Base-by-base conservation (phyloP, 1,284 basidiomycete genomes). In the Ceratobasidium sp. region DNA sequence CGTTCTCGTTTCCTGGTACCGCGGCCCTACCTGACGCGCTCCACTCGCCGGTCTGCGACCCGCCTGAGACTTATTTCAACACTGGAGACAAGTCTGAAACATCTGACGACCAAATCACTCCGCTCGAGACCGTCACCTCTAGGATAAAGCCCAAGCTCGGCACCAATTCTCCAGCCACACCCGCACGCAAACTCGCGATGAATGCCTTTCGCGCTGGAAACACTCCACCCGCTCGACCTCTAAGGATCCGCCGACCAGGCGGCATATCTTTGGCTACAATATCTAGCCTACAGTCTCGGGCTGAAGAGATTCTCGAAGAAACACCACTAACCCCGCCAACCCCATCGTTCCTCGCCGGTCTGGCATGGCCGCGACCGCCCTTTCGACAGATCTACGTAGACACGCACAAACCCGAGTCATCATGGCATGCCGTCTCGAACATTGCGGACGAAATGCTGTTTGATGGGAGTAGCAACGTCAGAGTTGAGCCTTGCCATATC, bases 281-380 rank as follows among this genome's bases (percentile, higher is more conserved):
- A 6, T 43, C 19, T 13, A 62, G 39, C 16, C n/a, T 31, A 22
- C 29, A 41, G 19, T 51, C 49, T 51, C 49, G 49, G 7, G 49
- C 49, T 51, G 49, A 51, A 24, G 49, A 24, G 7, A 7, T 24
- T n/a, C 2, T 14, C 5, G 64, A 68, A 13, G 64, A 68, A 53
- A 29, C 64, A 14, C 66, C 66, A 8, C 51, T 37, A 16, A 58
- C 66, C 37, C 66, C 64, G 13, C 41, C 48, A n/a, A 53, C 64
- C 3, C 64, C 66, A 11, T 69, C 66, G 37, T 69, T 69, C 37
- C 31, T 69, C 4, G 24, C 46, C 24, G 66, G 66, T 46, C 39
- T 69, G 11, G 54, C 37, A 9, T 69, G 66, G 66, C 66, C 66
- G n/a, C 66, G 66, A 4, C 66, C 66, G 19, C 66, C 66, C 19